A percentile compares a stretch with the other conserved stretches of the same genome.
Conservation (phyloP, 169 alveolate species). For the Plasmodium falciparum region DNA sequence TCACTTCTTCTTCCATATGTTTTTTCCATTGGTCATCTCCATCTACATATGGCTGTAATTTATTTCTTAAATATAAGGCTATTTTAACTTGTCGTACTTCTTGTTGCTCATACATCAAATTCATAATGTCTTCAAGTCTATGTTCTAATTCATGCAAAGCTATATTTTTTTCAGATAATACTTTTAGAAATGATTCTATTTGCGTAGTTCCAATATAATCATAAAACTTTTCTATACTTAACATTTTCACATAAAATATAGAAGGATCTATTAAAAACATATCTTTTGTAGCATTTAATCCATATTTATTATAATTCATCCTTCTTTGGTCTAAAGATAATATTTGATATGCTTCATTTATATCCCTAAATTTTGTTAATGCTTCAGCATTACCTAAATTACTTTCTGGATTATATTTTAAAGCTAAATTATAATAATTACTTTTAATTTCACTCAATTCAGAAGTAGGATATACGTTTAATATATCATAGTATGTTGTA, state of each 20-base stretch:
- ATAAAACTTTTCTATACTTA: slow-evolving; percentile 80
- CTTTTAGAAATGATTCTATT: slow-evolving; percentile 62
- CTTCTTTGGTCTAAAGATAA: slow-evolving; percentile 77
- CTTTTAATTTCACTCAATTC: slow-evolving; percentile 89
- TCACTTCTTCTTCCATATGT: slow-evolving; percentile 49
- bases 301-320: slow-evolving; percentile 77
- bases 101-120: slow-evolving; percentile 76
- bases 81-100: slow-evolving; percentile 77
- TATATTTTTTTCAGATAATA: neutral
- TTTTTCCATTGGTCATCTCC: slow-evolving; percentile 43
- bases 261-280: slow-evolving; percentile 78
- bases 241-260: slow-evolving; percentile 80
- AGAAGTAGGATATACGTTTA: slow-evolving; percentile 84
- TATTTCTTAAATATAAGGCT: slow-evolving; percentile 77
- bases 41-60: slow-evolving; percentile 66
- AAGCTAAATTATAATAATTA: slow-evolving; percentile 94
- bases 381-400: slow-evolving; percentile 83
- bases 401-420: slow-evolving; percentile 95
- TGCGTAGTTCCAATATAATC: slow-evolving; percentile 82
- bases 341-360: slow-evolving; percentile 84
- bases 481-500: slow-evolving; percentile 78
- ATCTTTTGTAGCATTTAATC: slow-evolving; percentile 69
- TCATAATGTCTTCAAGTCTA: neutral
- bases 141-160: slow-evolving; percentile 37
- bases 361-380: slow-evolving; percentile 79